Conservation (phyloP, 2,329 filamentous ascomycete species). For the Fusarium nelsonii region DNA sequence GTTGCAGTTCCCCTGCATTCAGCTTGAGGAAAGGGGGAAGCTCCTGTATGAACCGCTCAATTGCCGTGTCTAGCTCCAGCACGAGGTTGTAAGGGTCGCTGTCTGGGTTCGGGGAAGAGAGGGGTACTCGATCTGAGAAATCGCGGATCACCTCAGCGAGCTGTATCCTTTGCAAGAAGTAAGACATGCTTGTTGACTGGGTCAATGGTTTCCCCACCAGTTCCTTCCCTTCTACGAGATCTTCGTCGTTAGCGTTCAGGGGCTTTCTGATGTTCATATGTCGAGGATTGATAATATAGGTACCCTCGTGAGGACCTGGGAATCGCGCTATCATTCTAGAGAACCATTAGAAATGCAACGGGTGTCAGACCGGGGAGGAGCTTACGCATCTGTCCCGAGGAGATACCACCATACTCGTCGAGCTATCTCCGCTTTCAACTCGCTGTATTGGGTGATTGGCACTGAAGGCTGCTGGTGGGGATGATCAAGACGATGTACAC, state of each 20-base stretch:
- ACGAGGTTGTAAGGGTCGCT: constrained; percentile 51
- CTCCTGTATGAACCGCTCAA: constrained; percentile 48
- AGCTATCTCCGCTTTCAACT: constrained; percentile 53
- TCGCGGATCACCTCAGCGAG: constrained; percentile 55
- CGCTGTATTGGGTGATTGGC: constrained; percentile 41
- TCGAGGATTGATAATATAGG: constrained; percentile 54
- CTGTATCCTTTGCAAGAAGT: constrained; percentile 55
- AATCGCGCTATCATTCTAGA: constrained; percentile 55
- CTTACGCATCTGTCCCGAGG: constrained; percentile 56
- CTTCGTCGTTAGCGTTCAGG: constrained; percentile 55
- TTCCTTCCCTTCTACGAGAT: constrained; percentile 50
- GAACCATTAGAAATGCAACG: constrained; percentile 12
- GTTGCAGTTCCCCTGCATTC: constrained; percentile 29
- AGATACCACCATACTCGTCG: constrained; percentile 61
- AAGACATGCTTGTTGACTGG: constrained; percentile 54
- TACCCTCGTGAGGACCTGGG: constrained; percentile 52
- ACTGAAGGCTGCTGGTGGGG: constrained; percentile 36
- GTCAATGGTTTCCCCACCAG: constrained; percentile 48
- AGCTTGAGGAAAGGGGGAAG: constrained; percentile 50
- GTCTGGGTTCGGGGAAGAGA: constrained; percentile 47
- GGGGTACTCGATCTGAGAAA: constrained; percentile 51
- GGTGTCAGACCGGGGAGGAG: neutral
- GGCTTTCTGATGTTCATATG: constrained; percentile 57
- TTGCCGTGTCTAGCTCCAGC: constrained; percentile 50
- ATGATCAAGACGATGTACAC: constrained; percentile 57